Conservation (phyloP, 2,329 filamentous ascomycete genomes). For the Aspergillus felis region DNA sequence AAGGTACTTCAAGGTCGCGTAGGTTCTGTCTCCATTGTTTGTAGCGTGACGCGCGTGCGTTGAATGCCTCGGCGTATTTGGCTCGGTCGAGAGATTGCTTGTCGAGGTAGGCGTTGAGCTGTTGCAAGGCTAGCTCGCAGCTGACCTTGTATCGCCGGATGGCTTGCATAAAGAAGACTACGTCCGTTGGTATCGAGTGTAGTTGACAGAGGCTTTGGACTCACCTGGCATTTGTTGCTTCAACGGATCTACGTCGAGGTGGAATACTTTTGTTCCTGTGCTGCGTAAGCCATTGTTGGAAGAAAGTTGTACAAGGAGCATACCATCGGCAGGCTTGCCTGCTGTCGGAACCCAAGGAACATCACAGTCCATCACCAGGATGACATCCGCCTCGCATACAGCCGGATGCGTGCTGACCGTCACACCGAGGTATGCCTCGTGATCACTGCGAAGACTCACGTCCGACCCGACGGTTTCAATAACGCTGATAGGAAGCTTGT, state of each 20-base stretch:
- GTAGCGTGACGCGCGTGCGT: neutral
- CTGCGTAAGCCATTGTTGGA: neutral
- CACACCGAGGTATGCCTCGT: slow-evolving; percentile 60
- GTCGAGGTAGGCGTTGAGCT: slow-evolving; percentile 31
- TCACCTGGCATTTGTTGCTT: slow-evolving; percentile 39
- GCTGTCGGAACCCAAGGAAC: slow-evolving; percentile 85
- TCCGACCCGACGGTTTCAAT: slow-evolving; percentile 49
- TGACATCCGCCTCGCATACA: slow-evolving; percentile 73
- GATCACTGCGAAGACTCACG: slow-evolving; percentile 41
- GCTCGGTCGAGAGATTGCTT: neutral
- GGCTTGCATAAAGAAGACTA: slow-evolving; percentile 45
- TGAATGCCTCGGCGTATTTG: neutral
- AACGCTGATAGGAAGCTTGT: slow-evolving; percentile 44
- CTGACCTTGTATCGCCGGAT: slow-evolving; percentile 39
- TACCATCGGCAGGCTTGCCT: slow-evolving; percentile 49
- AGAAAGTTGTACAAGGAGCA: neutral
- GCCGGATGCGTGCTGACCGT: slow-evolving; percentile 68
- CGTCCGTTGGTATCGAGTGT: neutral
- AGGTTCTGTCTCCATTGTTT: neutral
- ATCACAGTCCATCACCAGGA: slow-evolving; percentile 79
- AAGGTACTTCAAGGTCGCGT: neutral
- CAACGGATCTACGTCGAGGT: slow-evolving; percentile 62
- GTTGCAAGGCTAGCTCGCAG: slow-evolving; percentile 49
- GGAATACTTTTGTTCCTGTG: slow-evolving; percentile 51
- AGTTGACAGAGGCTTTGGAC: accelerated